These are phyloP conservation scores for Lactifluus echinatus DNA, from an alignment of 768 basidiomycete genomes.

Conservation along the genomic window DNA sequence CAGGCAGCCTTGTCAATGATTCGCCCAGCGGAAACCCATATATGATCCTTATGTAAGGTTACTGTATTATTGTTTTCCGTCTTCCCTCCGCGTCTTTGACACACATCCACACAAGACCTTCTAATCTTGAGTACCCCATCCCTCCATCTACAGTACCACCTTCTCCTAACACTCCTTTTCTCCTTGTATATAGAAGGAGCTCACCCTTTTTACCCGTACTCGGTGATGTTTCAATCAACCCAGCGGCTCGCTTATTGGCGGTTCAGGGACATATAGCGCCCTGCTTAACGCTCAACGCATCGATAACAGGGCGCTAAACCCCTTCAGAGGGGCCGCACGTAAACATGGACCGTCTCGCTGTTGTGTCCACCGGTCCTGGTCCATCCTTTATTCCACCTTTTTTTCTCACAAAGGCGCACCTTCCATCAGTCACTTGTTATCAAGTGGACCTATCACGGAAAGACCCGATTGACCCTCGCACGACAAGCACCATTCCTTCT, in stretches of 20 bases:
- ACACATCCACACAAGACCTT: slow-evolving; percentile 12
- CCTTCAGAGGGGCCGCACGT: background rate
- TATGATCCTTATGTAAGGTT: slow-evolving; percentile 34
- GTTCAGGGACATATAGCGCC: slow-evolving; percentile 12
- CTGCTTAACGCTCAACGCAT: slow-evolving; percentile 5
- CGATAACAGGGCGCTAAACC: slow-evolving; percentile 14
- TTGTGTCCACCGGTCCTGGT: slow-evolving; percentile 10
- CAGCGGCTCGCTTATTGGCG: slow-evolving; percentile 6
- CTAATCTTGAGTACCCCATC: background rate
- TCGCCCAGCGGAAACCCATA: slow-evolving; percentile 25
- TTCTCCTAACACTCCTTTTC: background rate
- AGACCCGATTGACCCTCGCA: background rate
- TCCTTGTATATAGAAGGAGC: background rate
- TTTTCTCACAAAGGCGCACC: slow-evolving; percentile 16
- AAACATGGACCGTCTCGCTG: slow-evolving; percentile 2
- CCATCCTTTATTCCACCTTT: slow-evolving; percentile 10
- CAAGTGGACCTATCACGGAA: slow-evolving; percentile 22
- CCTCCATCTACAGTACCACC: background rate
- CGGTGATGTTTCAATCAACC: background rate
- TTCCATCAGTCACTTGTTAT: slow-evolving; percentile 48
- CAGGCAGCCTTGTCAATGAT: slow-evolving; percentile 48
- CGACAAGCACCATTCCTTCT: background rate
- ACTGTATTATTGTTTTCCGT: slow-evolving; percentile 21
- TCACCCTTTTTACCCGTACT: background rate
- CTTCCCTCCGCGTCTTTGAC: slow-evolving; percentile 15